Conservation (phyloP, 2,329 filamentous ascomycete genomes). For the Pseudohalonectria lignicola region DNA sequence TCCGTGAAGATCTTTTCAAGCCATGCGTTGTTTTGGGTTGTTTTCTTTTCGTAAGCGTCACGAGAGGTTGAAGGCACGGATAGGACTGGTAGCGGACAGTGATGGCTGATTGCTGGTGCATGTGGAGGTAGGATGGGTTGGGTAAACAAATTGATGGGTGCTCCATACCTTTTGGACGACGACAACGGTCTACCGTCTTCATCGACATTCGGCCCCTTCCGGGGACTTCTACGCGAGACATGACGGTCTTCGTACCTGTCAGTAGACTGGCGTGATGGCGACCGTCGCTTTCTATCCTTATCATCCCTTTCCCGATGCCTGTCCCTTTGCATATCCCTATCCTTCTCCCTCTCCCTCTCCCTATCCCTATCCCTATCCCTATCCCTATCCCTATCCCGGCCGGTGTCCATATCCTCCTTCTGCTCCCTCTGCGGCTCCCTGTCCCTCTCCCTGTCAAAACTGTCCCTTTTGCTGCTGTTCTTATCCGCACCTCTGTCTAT, state of each 20-base stretch:
- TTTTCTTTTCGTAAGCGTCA: no score
- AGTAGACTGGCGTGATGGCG: no score
- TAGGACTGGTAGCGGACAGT: no score
- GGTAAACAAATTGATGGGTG: neutral
- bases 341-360: neutral
- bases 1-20: conserved; percentile 11
- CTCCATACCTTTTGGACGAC: conserved; percentile 11
- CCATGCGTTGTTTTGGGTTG: neutral
- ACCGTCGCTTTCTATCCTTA: no score
- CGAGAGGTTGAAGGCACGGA: no score
- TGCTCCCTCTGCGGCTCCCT: neutral
- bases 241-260: neutral
- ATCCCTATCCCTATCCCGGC: no score
- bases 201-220: neutral
- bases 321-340: neutral
- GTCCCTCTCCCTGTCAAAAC: neutral
- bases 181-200: neutral
- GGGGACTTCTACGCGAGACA: neutral
- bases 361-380: neutral
- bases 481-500: no score
- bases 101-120: no score
- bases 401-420: neutral
- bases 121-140: neutral
- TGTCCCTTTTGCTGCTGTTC: no score
- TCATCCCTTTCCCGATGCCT: neutral